phyloP scores from a whole-genome alignment of 345 rosid species.

The Bruguiera parviflora region DNA sequence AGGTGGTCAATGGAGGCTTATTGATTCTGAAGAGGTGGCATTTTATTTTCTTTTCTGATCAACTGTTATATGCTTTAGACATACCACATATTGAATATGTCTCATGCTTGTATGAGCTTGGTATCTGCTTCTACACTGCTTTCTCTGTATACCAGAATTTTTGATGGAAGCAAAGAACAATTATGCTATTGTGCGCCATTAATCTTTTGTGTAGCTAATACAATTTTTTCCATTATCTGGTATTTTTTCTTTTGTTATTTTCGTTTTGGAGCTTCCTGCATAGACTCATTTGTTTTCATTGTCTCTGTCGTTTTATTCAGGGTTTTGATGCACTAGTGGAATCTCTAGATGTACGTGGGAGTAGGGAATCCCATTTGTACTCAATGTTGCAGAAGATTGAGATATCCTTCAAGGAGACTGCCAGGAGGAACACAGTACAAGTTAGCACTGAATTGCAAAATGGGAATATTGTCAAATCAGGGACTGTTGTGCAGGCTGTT shows the following conservation, averaged over 20 bases:
- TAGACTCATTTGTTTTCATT: constrained; percentile 3
- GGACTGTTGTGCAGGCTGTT: constrained; percentile 25
- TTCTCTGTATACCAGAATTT: not conserved
- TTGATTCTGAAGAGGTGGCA: constrained; percentile 73
- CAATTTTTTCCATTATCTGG: not conserved
- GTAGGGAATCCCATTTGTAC: constrained; percentile 70
- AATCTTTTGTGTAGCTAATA: not conserved
- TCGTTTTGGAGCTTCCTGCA: not conserved
- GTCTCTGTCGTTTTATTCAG: constrained; percentile 35
- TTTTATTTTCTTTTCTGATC: not conserved
- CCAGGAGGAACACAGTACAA: constrained; percentile 33
- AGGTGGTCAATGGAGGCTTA: constrained; percentile 74
- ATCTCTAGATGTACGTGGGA: constrained; percentile 75
- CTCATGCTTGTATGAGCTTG: constrained; percentile 2
- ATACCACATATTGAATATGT: not conserved
- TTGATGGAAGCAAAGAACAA: constrained; percentile 3
- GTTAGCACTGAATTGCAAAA: constrained; percentile 4
- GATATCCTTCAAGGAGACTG: constrained; percentile 61
- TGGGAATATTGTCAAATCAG: constrained; percentile 24
- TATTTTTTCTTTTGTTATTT: not conserved
- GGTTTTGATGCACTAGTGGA: constrained; percentile 61
- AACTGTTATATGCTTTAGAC: not conserved
- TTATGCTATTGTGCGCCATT: constrained; percentile 5
- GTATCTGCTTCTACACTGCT: constrained; percentile 5
- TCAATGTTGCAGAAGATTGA: constrained; percentile 68